Evolutionary conservation across 805 yeast genomes (phyloP), one percentile per base, ranked within the genome.

Genomic region (Candida quercuum): DNA sequence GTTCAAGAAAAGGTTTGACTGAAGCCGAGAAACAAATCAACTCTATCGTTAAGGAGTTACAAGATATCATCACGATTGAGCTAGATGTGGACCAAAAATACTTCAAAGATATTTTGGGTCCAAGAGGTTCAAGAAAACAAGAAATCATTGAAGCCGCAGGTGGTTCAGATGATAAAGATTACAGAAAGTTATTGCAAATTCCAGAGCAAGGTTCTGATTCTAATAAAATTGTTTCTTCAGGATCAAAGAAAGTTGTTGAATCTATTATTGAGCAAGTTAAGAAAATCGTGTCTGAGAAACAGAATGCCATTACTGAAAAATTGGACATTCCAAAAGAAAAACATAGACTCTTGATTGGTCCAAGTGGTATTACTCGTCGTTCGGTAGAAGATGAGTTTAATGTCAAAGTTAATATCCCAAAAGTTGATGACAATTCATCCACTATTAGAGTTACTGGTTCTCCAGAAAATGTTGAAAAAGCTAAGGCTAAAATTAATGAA

Each of bases 81-180:
- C 52, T 91, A 31, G 74, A 72, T 16, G 86, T 91, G 40, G 81
- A 81, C 46, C 81, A 83, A 37, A 76, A 81, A 54, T 81, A 77
- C 64, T 88, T 83, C 59, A 78, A 81, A 51, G 72, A 71, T 38
- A 69, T 91, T 48, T 76, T 87, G 42, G 98, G 98, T 23, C 74
- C 79, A 39, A 77, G 78, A 43, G 96, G 95, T 40, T 69, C 82
- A 19, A 75, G 70, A 16, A 76, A 84, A 65, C 76, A 81, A 48
- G 84, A 78, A 34, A 84, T 93, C 37, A 77, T 89, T 36, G 53
- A 74, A 34, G 74, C 74, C 37, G 96, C 96, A 27, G 96, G 96
- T 43, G 87, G 83, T 36, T 60, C 63, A 39, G 82, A 75, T 43
- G 72, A 66, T 23, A 42, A 44, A 9, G 72, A 67, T 39, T 72